Evolutionary conservation across 2,329 filamentous ascomycete species (phyloP).

Genomic region (Scedosporium aurantiacum): DNA sequence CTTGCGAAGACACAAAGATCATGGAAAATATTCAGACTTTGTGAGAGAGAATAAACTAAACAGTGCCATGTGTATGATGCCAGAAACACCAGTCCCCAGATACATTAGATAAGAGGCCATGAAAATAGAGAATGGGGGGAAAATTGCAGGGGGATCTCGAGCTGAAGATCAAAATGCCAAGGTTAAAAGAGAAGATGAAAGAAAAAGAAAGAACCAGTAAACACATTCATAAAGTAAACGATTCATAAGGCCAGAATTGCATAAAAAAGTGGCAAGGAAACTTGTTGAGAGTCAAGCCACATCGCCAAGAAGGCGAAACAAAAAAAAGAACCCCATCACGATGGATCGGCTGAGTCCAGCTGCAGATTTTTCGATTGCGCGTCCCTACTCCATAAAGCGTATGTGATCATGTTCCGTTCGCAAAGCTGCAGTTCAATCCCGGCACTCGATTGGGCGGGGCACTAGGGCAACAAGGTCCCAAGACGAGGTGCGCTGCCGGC

Average conservation of each 20-base stretch:
- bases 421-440: neutral
- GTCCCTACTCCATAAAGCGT: neutral
- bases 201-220: too few relatives aligned
- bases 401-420: neutral
- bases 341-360: neutral
- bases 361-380: neutral
- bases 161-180: neutral
- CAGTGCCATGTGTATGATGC: neutral
- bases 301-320: too few relatives aligned
- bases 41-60: neutral
- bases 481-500: neutral
- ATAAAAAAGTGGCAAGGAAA: neutral
- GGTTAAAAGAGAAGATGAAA: neutral
- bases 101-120: neutral
- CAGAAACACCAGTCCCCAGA: neutral
- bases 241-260: neutral
- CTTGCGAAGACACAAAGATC: neutral
- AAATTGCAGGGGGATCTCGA: neutral
- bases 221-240: neutral
- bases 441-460: neutral
- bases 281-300: neutral
- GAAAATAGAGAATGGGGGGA: neutral
- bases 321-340: neutral
- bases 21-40: neutral
- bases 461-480: neutral